These are phyloP conservation scores for Radiomyces spectabilis DNA, from an alignment of 192 early-diverging fungal genomes.

Conservation along the genomic window DNA sequence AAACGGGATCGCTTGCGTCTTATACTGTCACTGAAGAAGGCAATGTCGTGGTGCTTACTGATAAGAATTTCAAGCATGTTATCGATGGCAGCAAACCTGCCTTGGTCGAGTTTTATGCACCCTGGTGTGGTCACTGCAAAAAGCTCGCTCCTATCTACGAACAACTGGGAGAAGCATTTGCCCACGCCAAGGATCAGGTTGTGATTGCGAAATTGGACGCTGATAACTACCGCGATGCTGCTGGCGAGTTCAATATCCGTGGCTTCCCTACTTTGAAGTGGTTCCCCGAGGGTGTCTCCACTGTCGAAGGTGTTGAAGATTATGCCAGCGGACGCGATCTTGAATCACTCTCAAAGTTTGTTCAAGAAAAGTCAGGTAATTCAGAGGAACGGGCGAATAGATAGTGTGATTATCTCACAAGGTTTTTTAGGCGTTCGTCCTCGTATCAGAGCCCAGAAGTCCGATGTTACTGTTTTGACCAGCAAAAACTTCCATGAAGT, in stretches of 20 bases:
- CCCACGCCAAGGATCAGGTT: slow-evolving; percentile 61
- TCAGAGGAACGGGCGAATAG: no score
- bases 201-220: slow-evolving; percentile 88
- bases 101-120: slow-evolving; percentile 85
- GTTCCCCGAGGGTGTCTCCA: slow-evolving; percentile 77
- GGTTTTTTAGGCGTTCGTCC: slow-evolving; percentile 52
- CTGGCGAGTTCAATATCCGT: slow-evolving; percentile 63
- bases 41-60: slow-evolving; percentile 46
- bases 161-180: slow-evolving; percentile 71
- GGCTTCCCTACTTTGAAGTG: slow-evolving; percentile 92
- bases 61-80: slow-evolving; percentile 53
- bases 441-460: slow-evolving; percentile 61
- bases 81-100: slow-evolving; percentile 70
- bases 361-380: slow-evolving; percentile 79
- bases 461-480: slow-evolving; percentile 64
- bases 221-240: slow-evolving; percentile 81
- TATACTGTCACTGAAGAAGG: slow-evolving; percentile 8
- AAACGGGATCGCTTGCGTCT: slow-evolving; percentile 1
- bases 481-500: slow-evolving; percentile 69
- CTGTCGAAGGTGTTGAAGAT: slow-evolving; percentile 57
- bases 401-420: background rate
- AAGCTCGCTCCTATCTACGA: slow-evolving; percentile 65
- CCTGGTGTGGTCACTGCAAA: slow-evolving; percentile 88
- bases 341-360: slow-evolving; percentile 64
- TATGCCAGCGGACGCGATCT: slow-evolving; percentile 82